Evolutionary conservation across 31 red algal species (phyloP), one percentile per base, ranked within the genome.

Genomic region (Odonthalia washingtoniensis): DNA sequence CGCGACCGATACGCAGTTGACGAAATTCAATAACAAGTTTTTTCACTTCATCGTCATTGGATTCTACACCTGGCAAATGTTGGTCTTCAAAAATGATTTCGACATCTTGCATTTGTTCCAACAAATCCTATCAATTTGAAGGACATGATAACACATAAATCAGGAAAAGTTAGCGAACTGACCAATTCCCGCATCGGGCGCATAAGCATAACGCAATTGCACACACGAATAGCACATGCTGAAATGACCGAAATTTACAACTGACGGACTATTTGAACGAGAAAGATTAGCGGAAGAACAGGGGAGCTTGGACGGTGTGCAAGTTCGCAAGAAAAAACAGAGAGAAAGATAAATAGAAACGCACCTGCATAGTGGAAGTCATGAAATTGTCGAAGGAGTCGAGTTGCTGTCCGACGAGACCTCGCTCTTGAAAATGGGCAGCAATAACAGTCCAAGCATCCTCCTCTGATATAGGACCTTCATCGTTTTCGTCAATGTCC

Each of bases 351-450:
- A 67, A 80, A 80, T 38, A 27, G 18, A 3, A 40, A 38, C 9
- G 18, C 90, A 93, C 93, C 91, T 96, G 94, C 95, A 97, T 97
- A 26, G 91, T 97, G 57, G 89, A 81, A 37, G 91, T 89, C 65
- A 98, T 87, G 63, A 99, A 99, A 43, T 90, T 88, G 79, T 99
- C 93, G 84, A 90, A 99, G 16, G 94, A 96, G 63, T 99, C 92
- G 9, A 96, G 88, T 65, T 99, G 97, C 81, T 99, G 94, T 5
- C 88, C 70, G 18, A 96, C 94, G 9, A 96, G 87, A 30, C 97
- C 94, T n/a, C 94, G 68, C 76, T 94, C 94, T 32, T 91, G 81
- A 83, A 96, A 99, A 77, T 96, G 92, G n/a, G 94, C 80, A 31
- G 89, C 92, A 70, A 99, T 95, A n/a, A 96, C 92, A 2, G 77